Base-by-base conservation (phyloP, 495 filamentous ascomycete genomes). In the Neurospora africana region DNA sequence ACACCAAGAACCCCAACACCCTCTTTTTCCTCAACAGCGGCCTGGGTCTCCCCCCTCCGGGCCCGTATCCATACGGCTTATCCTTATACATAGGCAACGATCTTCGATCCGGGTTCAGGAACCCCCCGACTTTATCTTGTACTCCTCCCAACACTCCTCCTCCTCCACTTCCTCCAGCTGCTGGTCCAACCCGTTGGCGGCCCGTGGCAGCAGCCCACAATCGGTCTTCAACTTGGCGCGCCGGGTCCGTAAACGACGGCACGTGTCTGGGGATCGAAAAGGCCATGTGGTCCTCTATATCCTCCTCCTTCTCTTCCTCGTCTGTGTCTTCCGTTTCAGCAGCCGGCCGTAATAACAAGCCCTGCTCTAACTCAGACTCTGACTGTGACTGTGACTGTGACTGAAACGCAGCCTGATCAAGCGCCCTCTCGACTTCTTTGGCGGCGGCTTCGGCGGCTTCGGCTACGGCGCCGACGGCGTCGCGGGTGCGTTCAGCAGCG, bases 61-160 rank as follows among this genome's bases (percentile, higher is more conserved):
- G 86, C 81, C 35, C 83, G 74, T 92, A 92, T 68, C 86, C 84
- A 78, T 93, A 96, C 33, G 95, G 95, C 78, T 99, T 99, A 81
- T 99, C 95, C 84, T 99, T 99, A 82, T 99, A 99, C 90, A 98
- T 91, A 44, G 95, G 95, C 33, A 99, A 83, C 39, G 89, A 85
- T 69, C 86, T 88, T 39, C 86, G 82, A 33, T 84, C 83, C 78
- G 75, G 65, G 76, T 81, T 84, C 81, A 84, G 86, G 75, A 83
- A 81, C 70, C 71, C 75, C 44, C 82, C 82, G 9, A 84, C 78
- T 30, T 78, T 79, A 70, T 83, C 81, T 69, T 85, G 83, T 15
- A 87, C 79, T 15, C 79, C 81, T 68, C 81, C 75, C 53, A 88
- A 78, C 68, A 86, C 83, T 35, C 82, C 80, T 40, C 77, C 77